phyloP scores from a whole-genome alignment of 2,329 filamentous ascomycete species.

The Calonectria hawksworthii region DNA sequence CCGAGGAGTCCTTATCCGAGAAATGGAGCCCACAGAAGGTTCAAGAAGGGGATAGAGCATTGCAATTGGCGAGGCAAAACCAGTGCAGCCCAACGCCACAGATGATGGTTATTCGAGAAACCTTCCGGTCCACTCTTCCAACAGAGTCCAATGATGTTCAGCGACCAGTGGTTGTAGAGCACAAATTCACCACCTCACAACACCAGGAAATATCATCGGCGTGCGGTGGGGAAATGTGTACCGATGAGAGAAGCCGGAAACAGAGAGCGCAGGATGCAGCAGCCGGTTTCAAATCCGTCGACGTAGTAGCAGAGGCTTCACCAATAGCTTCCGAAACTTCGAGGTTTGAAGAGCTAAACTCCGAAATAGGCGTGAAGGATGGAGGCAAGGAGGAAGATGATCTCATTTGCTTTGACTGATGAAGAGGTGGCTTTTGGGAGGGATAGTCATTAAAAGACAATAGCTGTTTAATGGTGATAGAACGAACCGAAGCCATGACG shows the following conservation, averaged over 20 bases:
- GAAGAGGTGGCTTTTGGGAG: background rate
- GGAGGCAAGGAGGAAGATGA: background rate
- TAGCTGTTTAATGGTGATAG: background rate
- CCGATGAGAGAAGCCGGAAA: background rate
- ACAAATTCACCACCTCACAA: background rate
- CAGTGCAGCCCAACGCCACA: background rate
- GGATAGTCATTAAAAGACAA: background rate
- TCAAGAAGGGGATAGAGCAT: constrained; percentile 19
- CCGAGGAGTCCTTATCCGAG: constrained; percentile 23
- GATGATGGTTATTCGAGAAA: background rate
- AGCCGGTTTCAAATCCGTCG: background rate
- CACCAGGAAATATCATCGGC: background rate
- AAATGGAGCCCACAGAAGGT: constrained; percentile 40
- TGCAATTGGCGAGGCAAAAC: background rate
- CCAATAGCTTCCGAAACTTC: background rate
- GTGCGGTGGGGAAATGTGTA: background rate
- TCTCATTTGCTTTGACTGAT: constrained; percentile 2
- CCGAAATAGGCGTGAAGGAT: background rate
- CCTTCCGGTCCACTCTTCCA: background rate
- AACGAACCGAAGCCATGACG: background rate
- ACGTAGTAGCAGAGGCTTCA: background rate
- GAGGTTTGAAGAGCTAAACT: background rate
- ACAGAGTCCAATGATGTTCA: background rate
- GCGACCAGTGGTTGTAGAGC: background rate
- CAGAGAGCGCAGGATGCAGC: background rate